Conservation (phyloP, 1,139 yeast genomes). For the Kazachstania sp. region DNA sequence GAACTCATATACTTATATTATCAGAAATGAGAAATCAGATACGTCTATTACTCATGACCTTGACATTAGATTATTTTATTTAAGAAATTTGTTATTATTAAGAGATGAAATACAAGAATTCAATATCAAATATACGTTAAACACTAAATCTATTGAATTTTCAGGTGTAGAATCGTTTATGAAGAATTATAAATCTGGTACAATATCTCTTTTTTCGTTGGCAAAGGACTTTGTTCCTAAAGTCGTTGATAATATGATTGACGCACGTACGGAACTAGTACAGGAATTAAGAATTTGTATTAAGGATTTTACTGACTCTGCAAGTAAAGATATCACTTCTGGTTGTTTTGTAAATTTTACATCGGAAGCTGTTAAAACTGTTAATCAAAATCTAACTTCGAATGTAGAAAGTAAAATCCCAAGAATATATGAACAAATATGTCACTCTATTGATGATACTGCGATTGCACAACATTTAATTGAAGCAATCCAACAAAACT, state of each 20-base stretch:
- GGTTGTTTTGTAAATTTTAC: constrained; percentile 16
- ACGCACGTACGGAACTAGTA: constrained; percentile 72
- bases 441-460: constrained; percentile 38
- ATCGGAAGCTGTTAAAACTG: constrained; percentile 8
- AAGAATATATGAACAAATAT: constrained; percentile 44
- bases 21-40: constrained; percentile 22
- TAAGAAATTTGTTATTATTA: constrained; percentile 64
- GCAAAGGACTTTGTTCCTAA: constrained; percentile 34
- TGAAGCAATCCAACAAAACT: constrained; percentile 53
- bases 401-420: constrained; percentile 48
- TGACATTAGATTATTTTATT: constrained; percentile 58
- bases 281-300: constrained; percentile 64
- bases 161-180: constrained; percentile 62
- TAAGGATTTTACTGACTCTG: constrained; percentile 47
- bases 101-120: constrained; percentile 66
- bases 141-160: constrained; percentile 65
- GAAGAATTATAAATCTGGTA: constrained; percentile 24
- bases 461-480: constrained; percentile 42
- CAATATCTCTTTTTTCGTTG: constrained; percentile 7
- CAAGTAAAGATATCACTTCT: constrained; percentile 33
- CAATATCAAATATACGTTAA: constrained; percentile 69
- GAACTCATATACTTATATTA: constrained; percentile 41
- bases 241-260: constrained; percentile 78
- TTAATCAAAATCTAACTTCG: constrained; percentile 35
- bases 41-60: constrained; percentile 24